Base-by-base conservation (phyloP, 1,284 basidiomycete species). In the Pisolithus thermaeus region DNA sequence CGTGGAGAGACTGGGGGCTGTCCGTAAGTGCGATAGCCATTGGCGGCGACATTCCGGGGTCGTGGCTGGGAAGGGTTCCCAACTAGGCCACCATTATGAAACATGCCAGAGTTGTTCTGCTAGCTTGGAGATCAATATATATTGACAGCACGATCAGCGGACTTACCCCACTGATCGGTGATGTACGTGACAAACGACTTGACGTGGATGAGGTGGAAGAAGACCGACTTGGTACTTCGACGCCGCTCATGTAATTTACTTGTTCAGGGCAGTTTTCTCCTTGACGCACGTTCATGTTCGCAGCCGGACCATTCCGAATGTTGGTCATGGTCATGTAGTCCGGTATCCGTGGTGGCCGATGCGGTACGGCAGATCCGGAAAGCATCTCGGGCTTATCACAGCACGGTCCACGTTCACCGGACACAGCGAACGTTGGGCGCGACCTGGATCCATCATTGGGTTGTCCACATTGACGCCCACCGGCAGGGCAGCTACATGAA, bases 321-420 rank as follows among this genome's bases (percentile, higher is more conserved):
- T 53, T 47, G 5, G 67, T 66, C 64, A 68, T 69, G 12, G 63
- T 44, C 66, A 69, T 66, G 12, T 63, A 69, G 36, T 66, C 64
- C 1, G 67, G 67, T 11, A 67, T 46, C 38, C 64, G 64, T 11
- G 57, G 50, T 1, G 64, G 53, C 9, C 61, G 60, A 30, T 56
- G 52, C 18, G 54, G 14, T 3, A 41, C 35, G 18, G 7, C 55
- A 20, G 52, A 7, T 22, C 43, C 52, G 8, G 55, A 27, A 30
- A 58, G 18, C 28, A 54, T 52, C 18, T 63, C 59, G 11, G 48
- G 41, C 50, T 63, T 65, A 46, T 46, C 53, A 18, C 55, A 56
- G 38, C 55, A 56, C 4, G 50, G 27, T 11, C 46, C 55, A 12
- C 56, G 51, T 41, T 69, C 62, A 18, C 65, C 56, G 1, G 63